phyloP scores from a whole-genome alignment of 331 rosid genomes.

The Dryas integrifolia region DNA sequence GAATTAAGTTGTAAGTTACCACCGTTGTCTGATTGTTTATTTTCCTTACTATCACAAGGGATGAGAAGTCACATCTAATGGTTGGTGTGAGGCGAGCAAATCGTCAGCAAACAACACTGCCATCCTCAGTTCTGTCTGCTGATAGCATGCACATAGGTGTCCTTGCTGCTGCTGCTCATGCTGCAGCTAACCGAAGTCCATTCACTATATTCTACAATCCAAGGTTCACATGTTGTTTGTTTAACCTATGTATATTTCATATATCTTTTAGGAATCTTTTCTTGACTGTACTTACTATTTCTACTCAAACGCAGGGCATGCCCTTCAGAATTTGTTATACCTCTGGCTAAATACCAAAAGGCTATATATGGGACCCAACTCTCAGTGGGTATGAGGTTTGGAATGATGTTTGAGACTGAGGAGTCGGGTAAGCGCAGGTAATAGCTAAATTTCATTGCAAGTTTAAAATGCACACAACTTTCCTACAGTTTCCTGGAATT shows the following conservation, averaged over 20 bases:
- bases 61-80: constrained; percentile 80
- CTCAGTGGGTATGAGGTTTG: constrained; percentile 96
- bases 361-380: constrained; percentile 77
- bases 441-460: constrained; percentile 1
- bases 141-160: constrained; percentile 99
- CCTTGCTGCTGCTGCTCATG: constrained; percentile 99
- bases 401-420: constrained; percentile 99
- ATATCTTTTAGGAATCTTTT: constrained; percentile 1
- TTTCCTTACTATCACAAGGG: constrained; percentile 44
- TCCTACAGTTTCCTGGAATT: too few relatives aligned
- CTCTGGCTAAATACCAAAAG: constrained; percentile 69
- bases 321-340: constrained; percentile 93
- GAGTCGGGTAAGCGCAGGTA: constrained; percentile 98
- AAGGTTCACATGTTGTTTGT: constrained; percentile 41
- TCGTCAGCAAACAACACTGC: constrained; percentile 85
- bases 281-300: constrained; percentile 10
- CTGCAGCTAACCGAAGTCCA: constrained; percentile 81
- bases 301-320: constrained; percentile 63
- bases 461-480: background rate
- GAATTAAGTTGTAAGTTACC: background rate
- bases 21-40: background rate
- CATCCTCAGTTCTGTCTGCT: constrained; percentile 92
- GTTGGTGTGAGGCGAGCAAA: constrained; percentile 92
- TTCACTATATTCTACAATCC: constrained; percentile 96
- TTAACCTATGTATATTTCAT: background rate